phyloP scores from a whole-genome alignment of 2,329 filamentous ascomycete genomes.

The Colletotrichum viniferum region DNA sequence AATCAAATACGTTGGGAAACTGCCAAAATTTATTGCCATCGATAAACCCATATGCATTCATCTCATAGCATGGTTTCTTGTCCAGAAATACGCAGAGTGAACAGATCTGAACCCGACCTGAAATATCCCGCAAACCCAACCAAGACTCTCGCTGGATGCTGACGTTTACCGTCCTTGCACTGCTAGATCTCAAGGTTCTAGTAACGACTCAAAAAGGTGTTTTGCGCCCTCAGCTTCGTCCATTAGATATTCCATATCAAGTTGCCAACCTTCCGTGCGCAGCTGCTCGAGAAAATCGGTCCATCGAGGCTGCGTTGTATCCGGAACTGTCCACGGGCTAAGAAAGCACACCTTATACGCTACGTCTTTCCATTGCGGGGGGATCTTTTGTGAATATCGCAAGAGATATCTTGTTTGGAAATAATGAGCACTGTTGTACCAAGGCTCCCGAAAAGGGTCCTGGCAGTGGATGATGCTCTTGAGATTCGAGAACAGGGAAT shows the following conservation, averaged over 20 bases:
- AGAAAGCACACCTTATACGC: neutral
- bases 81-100: neutral
- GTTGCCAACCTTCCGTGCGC: neutral
- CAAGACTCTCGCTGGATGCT: neutral
- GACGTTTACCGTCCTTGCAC: neutral
- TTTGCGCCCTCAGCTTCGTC: neutral
- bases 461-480: neutral
- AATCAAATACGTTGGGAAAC: neutral
- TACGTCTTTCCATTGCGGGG: neutral
- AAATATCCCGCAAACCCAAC: accelerated
- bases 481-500: neutral
- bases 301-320: neutral
- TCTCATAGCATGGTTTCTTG: accelerated
- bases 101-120: neutral
- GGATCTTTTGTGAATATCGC: neutral
- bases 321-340: neutral
- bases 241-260: neutral
- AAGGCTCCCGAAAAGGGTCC: neutral
- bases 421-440: neutral
- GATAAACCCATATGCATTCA: accelerated
- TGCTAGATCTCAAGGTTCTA: neutral
- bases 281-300: neutral
- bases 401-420: neutral
- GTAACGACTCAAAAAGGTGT: neutral
- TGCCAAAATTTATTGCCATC: accelerated